These are phyloP conservation scores for Pharnaceum exiguum DNA, from an alignment of 148 eudicot genomes.

Conservation along the genomic window DNA sequence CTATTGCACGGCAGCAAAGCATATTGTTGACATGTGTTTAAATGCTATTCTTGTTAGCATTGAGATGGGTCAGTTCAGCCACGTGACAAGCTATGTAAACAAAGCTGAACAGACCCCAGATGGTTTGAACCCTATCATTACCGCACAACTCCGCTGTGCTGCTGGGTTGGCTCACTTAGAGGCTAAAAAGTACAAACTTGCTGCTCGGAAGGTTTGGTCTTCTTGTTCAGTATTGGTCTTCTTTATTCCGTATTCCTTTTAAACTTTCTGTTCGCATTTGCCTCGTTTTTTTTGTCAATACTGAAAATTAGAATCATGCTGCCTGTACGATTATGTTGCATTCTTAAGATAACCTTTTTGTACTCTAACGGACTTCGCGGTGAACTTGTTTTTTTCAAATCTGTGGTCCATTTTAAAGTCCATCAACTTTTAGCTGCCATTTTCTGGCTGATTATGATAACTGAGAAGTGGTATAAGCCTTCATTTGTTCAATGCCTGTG, in stretches of 20 bases:
- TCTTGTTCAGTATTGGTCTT: background rate
- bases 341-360: no score
- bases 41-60: constrained; percentile 93
- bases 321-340: no score
- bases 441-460: no score
- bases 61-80: constrained; percentile 91
- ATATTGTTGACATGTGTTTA: constrained; percentile 83
- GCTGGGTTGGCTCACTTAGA: constrained; percentile 80
- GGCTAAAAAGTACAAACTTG: constrained; percentile 77
- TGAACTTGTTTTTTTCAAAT: no score
- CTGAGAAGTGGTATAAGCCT: no score
- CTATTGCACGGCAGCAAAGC: constrained; percentile 91
- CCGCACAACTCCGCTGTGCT: constrained; percentile 81
- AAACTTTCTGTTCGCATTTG: background rate
- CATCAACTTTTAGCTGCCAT: no score
- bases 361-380: no score
- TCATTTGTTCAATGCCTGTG: no score
- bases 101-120: constrained; percentile 82
- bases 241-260: background rate
- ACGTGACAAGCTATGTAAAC: constrained; percentile 84
- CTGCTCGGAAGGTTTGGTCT: constrained; percentile 82
- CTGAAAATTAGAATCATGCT: no score
- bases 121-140: constrained; percentile 52
- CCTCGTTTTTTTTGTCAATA: background rate
- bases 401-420: no score